Conservation (phyloP, 1,139 yeast species). For the Pichia inconspicua region DNA sequence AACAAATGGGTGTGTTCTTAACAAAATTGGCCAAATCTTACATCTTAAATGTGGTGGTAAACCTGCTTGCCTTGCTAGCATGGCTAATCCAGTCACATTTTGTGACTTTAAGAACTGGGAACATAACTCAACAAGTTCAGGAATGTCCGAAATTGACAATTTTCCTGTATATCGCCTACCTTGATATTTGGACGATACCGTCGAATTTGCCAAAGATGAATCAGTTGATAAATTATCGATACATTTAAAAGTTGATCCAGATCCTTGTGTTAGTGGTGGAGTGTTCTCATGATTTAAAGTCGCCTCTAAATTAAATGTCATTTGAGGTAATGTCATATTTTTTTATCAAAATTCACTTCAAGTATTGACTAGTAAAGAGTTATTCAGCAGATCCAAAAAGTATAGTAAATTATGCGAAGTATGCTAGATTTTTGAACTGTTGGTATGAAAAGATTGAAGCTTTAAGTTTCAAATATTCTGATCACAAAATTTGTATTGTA, state of each 20-base stretch:
- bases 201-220: constrained; percentile 7
- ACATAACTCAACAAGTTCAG: constrained; percentile 27
- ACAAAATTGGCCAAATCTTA: constrained; percentile 75
- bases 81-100: constrained; percentile 64
- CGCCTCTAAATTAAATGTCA: neutral
- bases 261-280: neutral
- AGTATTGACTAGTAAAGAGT: too few species aligned
- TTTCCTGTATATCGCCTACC: constrained; percentile 25
- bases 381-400: too few species aligned
- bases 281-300: neutral
- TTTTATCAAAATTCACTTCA: too few species aligned
- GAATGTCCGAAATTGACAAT: constrained; percentile 26
- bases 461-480: neutral
- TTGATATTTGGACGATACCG: constrained; percentile 16
- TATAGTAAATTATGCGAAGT: too few species aligned
- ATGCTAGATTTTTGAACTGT: too few species aligned
- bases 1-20: constrained; percentile 82
- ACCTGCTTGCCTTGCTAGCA: constrained; percentile 76
- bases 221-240: neutral
- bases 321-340: neutral
- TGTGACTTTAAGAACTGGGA: constrained; percentile 38
- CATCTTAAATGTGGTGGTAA: constrained; percentile 76
- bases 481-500: neutral
- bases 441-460: too few species aligned
- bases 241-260: neutral